phyloP scores from a whole-genome alignment of 306 rosid genomes.

The Luffa acutangula region DNA sequence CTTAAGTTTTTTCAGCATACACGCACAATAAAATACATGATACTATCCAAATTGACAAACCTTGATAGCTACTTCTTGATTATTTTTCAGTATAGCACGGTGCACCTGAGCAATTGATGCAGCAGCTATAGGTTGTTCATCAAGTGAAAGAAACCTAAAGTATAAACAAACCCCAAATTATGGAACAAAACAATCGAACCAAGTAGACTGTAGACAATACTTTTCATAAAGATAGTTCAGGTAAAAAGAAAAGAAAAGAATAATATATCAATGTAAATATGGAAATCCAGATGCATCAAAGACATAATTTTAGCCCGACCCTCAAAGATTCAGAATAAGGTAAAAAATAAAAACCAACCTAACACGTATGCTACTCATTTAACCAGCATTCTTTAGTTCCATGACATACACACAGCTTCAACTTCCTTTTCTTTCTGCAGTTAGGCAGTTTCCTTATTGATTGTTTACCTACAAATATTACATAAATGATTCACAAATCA shows the following conservation, averaged over 20 bases:
- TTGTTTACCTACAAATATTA: background rate
- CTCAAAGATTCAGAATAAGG: background rate
- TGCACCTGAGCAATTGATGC: constrained; percentile 97
- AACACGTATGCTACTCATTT: background rate
- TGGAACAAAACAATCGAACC: constrained; percentile 4
- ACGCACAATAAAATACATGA: background rate
- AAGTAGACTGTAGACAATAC: background rate
- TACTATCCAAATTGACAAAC: constrained; percentile 30
- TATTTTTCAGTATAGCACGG: constrained; percentile 50
- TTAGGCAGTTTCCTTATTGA: background rate
- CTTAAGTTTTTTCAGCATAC: background rate
- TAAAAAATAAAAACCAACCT: background rate
- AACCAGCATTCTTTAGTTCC: background rate
- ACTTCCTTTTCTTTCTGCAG: constrained; percentile 1
- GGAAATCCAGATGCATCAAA: background rate
- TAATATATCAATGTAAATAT: background rate
- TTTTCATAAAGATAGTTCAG: background rate
- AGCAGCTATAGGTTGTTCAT: constrained; percentile 77
- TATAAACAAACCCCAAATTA: background rate
- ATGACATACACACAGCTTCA: background rate
- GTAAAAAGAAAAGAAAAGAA: background rate
- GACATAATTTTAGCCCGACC: background rate
- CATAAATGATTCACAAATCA: background rate
- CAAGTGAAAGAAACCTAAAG: constrained; percentile 66
- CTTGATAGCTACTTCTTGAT: constrained; percentile 82